Percentiles rank a stretch among this genome's conserved stretches.
Conservation (phyloP, 2,329 filamentous ascomycete species). For the Nigrograna mackinnonii region DNA sequence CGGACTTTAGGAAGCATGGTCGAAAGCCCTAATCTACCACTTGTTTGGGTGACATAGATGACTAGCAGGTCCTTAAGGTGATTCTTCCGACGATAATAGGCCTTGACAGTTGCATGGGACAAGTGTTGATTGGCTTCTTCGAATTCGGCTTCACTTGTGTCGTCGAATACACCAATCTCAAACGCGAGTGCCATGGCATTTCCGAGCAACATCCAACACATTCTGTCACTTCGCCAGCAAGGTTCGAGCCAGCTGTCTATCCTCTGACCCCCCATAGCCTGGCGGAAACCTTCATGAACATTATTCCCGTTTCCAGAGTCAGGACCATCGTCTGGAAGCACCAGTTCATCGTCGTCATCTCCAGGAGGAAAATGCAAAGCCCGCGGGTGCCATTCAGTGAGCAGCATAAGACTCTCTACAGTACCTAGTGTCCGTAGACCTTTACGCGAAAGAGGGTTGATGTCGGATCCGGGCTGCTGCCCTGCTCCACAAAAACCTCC, state of each 20-base stretch:
- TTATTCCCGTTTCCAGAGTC: constrained; percentile 59
- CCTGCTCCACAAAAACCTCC: constrained; percentile 81
- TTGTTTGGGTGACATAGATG: constrained; percentile 92
- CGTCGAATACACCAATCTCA: constrained; percentile 93
- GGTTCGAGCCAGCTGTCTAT: constrained; percentile 97
- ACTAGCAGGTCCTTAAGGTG: constrained; percentile 85
- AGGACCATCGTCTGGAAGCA: constrained; percentile 71
- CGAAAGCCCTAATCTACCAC: constrained; percentile 86
- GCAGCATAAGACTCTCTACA: constrained; percentile 88
- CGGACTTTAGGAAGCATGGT: constrained; percentile 76
- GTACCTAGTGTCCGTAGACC: constrained; percentile 89
- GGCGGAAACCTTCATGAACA: constrained; percentile 27
- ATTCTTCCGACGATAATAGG: constrained; percentile 74
- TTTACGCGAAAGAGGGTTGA: constrained; percentile 59
- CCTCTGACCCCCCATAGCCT: constrained; percentile 75
- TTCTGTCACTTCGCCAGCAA: constrained; percentile 85
- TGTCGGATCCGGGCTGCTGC: constrained; percentile 67
- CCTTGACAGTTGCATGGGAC: constrained; percentile 65
- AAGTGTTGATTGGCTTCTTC: constrained; percentile 42
- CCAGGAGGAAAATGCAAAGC: constrained; percentile 88
- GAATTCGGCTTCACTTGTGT: constrained; percentile 73
- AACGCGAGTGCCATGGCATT: constrained; percentile 89
- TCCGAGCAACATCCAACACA: constrained; percentile 97
- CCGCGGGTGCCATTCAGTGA: constrained; percentile 96
- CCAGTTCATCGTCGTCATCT: constrained; percentile 66